Evolutionary conservation across 1,139 yeast genomes (phyloP).

Genomic region (Meyerozyma smithsonii): DNA sequence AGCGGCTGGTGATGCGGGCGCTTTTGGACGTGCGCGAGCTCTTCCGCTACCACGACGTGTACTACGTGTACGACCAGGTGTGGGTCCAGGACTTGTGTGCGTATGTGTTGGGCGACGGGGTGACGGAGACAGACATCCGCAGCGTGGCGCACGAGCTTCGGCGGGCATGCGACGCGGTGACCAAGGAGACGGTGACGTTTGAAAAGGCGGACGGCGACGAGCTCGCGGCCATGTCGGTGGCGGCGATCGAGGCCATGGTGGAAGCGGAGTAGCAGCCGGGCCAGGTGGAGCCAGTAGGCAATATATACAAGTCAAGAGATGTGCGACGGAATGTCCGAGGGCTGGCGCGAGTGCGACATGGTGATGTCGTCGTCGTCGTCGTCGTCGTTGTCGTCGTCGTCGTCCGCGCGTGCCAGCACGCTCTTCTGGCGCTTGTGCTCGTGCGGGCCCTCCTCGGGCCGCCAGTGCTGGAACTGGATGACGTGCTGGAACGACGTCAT

Average conservation of each 20-base stretch:
- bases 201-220: conserved; percentile 35
- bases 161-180: conserved; percentile 21
- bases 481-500: conserved; percentile 51
- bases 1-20: conserved; percentile 54
- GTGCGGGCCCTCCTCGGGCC: conserved; percentile 31
- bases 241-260: conserved; percentile 54
- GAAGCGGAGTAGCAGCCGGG: too few species aligned
- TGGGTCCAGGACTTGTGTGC: conserved; percentile 76
- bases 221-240: conserved; percentile 38
- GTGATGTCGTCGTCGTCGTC: conserved; percentile 1
- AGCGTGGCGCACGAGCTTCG: conserved; percentile 64
- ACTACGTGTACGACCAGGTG: conserved; percentile 78
- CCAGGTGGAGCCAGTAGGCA: too few species aligned
- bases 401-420: not conserved
- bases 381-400: conserved; percentile 1
- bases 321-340: not conserved
- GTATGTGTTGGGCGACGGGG: conserved; percentile 65
- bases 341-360: conserved; percentile 1
- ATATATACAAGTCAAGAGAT: not conserved
- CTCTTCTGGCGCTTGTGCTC: conserved; percentile 19
- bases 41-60: conserved; percentile 83
- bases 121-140: conserved; percentile 47
- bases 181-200: conserved; percentile 30
- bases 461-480: conserved; percentile 52
- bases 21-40: conserved; percentile 61